Evolutionary conservation across 164 flowering plant genomes (phyloP).

Genomic region (Malania oleifera): DNA sequence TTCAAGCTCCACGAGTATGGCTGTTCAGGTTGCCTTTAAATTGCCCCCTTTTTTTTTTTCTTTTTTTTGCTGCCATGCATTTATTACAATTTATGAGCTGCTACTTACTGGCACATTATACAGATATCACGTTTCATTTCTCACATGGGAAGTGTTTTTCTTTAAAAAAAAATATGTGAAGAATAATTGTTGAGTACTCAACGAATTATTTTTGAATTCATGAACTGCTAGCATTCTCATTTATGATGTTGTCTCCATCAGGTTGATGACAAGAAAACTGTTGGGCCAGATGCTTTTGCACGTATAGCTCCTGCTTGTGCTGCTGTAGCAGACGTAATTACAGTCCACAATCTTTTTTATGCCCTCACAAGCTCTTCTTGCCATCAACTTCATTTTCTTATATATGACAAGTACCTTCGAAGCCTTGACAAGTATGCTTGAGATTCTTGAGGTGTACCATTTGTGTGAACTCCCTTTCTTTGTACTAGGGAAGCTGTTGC

Average conservation of each 20-base stretch:
- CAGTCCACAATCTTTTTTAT: conserved; percentile 3
- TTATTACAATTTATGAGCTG: background rate
- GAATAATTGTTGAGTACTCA: no score
- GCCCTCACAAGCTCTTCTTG: conserved; percentile 1
- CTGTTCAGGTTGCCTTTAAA: conserved; percentile 4
- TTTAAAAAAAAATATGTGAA: background rate
- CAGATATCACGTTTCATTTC: no score
- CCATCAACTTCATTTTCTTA: conserved; percentile 5
- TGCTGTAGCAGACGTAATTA: conserved; percentile 2
- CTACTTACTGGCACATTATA: no score
- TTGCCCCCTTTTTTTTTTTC: background rate
- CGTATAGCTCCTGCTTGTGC: conserved; percentile 7
- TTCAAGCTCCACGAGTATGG: conserved; percentile 8
- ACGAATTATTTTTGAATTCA: background rate
- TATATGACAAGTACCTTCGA: conserved; percentile 5
- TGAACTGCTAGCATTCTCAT: background rate
- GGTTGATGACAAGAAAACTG: conserved; percentile 5
- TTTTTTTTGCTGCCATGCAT: background rate
- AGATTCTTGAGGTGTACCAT: background rate
- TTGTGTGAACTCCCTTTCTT: background rate
- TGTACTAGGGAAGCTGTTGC: background rate
- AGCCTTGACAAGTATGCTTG: conserved; percentile 5
- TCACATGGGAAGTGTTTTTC: background rate
- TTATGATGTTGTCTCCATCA: background rate
- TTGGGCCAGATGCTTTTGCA: conserved; percentile 6